Percentiles rank a stretch among this genome's conserved stretches.
Evolutionary conservation across 2,329 filamentous ascomycete genomes (phyloP).

Genomic region (Triangularia verruculosa): DNA sequence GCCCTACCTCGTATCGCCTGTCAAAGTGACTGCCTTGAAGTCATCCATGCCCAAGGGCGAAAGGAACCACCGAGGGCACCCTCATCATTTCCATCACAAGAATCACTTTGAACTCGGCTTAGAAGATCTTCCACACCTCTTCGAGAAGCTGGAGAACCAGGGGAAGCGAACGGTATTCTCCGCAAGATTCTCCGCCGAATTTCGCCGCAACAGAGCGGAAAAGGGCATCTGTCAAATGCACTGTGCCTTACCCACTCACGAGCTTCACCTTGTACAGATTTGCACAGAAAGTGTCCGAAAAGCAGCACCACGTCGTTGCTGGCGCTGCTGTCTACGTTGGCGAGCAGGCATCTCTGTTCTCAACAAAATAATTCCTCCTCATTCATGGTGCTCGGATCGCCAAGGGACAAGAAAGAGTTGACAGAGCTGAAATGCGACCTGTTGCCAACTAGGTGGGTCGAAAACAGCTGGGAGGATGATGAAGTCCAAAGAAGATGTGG

Average conservation of each 20-base stretch:
- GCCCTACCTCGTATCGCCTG: not conserved
- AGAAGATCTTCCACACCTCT: slow-evolving; percentile 30
- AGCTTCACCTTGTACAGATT: slow-evolving; percentile 39
- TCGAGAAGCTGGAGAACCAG: slow-evolving; percentile 34
- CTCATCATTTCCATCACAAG: not conserved
- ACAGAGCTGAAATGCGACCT: not conserved
- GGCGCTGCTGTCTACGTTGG: slow-evolving; percentile 10
- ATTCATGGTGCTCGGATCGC: not conserved
- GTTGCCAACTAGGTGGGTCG: not conserved
- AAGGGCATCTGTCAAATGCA: slow-evolving; percentile 41
- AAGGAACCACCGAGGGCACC: not conserved
- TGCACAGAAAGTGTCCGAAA: slow-evolving; percentile 37
- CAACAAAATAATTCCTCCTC: not conserved
- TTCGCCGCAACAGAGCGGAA: slow-evolving; percentile 35
- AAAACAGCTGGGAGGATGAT: slow-evolving; percentile 4
- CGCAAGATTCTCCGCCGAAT: slow-evolving; percentile 26
- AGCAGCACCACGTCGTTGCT: slow-evolving; percentile 33
- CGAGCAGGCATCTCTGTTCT: slow-evolving; percentile 15
- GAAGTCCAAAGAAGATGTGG: slow-evolving; percentile 29
- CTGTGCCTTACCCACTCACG: slow-evolving; percentile 37
- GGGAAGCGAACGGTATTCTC: slow-evolving; percentile 31
- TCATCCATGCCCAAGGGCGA: not conserved
- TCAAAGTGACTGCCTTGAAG: not conserved
- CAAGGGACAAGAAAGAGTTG: not conserved
- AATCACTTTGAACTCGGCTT: slow-evolving; percentile 18